Evolutionary conservation across 164 flowering plant genomes (phyloP).

Genomic region (Liquidambar formosana): DNA sequence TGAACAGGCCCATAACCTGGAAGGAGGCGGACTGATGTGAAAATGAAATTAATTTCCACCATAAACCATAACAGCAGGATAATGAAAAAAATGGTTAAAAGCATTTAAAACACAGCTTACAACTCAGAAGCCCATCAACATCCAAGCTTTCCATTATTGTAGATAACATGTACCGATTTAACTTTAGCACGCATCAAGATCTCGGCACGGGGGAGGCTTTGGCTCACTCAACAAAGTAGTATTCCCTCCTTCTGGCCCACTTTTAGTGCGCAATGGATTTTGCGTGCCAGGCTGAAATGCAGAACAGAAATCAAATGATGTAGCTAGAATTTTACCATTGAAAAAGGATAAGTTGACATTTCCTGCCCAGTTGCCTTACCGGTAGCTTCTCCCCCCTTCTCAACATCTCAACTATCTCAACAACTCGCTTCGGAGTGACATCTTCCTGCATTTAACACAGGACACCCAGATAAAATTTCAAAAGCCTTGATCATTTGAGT

Average conservation of each 20-base stretch:
- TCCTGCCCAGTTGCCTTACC: slow-evolving; percentile 42
- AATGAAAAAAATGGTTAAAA: neutral
- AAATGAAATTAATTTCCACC: neutral
- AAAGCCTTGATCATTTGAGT: neutral
- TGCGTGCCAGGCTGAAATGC: slow-evolving; percentile 89
- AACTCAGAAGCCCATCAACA: slow-evolving; percentile 22
- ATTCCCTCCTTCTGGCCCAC: slow-evolving; percentile 97
- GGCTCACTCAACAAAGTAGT: slow-evolving; percentile 81
- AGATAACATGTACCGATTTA: slow-evolving; percentile 6
- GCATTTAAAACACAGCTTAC: slow-evolving; percentile 3
- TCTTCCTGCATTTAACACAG: slow-evolving; percentile 71
- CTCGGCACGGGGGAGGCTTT: slow-evolving; percentile 92
- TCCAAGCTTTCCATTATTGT: slow-evolving; percentile 42
- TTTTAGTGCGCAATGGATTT: slow-evolving; percentile 64
- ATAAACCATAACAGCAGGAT: neutral
- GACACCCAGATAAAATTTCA: slow-evolving; percentile 6
- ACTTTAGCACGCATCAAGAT: slow-evolving; percentile 89
- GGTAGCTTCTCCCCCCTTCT: slow-evolving; percentile 88
- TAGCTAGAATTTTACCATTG: neutral
- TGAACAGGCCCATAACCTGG: neutral
- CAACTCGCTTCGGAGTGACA: slow-evolving; percentile 80
- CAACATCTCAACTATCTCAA: slow-evolving; percentile 90
- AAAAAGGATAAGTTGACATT: neutral
- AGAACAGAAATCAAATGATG: neutral
- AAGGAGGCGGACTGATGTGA: neutral